phyloP scores from a whole-genome alignment of 441 rosid species.

The Eutrema salsugineum region DNA sequence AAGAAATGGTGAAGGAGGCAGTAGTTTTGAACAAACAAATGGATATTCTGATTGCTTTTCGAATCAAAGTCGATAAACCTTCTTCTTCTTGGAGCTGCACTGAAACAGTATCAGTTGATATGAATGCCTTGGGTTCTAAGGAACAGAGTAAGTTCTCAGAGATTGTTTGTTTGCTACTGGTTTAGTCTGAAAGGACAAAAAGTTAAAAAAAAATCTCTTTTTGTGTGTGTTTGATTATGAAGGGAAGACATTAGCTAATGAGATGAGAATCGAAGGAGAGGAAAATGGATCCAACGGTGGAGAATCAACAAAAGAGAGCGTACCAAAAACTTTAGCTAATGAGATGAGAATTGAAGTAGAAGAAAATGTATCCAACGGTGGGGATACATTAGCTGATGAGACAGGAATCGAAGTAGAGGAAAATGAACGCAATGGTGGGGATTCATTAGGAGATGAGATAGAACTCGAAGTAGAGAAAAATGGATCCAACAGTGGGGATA shows the following conservation, averaged over 20 bases:
- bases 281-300: conserved; percentile 25
- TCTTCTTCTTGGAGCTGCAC: conserved; percentile 27
- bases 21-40: conserved; percentile 50
- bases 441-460: no score
- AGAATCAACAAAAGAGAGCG: conserved; percentile 26
- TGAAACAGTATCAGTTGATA: conserved; percentile 34
- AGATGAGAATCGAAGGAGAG: conserved; percentile 27
- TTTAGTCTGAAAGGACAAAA: not conserved
- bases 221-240: not conserved
- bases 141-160: conserved; percentile 10
- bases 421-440: no score
- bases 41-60: conserved; percentile 72
- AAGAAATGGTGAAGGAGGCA: conserved; percentile 53
- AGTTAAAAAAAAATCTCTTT: not conserved
- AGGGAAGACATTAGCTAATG: conserved; percentile 35
- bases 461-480: no score
- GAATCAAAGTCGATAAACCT: conserved; percentile 61
- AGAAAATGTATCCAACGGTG: no score
- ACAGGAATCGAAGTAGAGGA: no score
- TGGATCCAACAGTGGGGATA: no score
- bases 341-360: no score
- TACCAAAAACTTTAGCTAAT: no score
- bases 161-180: not conserved
- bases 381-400: no score
- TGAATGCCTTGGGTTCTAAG: conserved; percentile 50